A percentile compares a stretch with the other conserved stretches of the same genome.
These are phyloP conservation scores for Ustilago nuda DNA, from an alignment of 1,284 basidiomycete genomes.

Conservation along the genomic window DNA sequence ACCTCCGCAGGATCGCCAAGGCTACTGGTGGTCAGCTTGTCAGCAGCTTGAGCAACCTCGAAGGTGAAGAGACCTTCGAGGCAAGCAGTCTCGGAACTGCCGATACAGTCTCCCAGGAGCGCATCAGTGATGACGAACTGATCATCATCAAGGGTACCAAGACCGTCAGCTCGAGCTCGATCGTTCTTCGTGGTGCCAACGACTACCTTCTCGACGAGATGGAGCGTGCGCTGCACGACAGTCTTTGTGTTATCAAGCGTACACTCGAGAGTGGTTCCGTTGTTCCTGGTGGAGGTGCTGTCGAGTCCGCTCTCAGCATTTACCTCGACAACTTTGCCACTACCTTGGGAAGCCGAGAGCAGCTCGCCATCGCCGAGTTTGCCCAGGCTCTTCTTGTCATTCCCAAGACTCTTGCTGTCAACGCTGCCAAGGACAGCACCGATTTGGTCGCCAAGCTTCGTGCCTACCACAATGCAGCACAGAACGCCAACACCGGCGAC, in stretches of 20 bases:
- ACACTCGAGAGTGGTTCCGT: conserved; percentile 95
- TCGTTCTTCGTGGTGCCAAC: conserved; percentile 95
- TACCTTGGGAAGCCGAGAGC: conserved; percentile 91
- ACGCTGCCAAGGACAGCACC: conserved; percentile 98
- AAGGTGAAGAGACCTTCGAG: conserved; percentile 98
- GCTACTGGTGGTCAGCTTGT: conserved; percentile 95
- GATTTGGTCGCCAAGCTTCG: conserved; percentile 96
- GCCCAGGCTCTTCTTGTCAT: conserved; percentile 92
- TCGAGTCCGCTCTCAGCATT: conserved; percentile 95
- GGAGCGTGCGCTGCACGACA: conserved; percentile 96
- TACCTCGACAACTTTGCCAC: conserved; percentile 99
- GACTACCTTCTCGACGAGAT: conserved; percentile 99
- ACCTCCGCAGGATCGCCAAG: conserved; percentile 94
- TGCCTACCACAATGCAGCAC: conserved; percentile 94
- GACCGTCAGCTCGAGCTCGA: conserved; percentile 90
- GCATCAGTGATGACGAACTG: conserved; percentile 97
- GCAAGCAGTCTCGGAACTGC: conserved; percentile 87
- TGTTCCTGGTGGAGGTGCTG: conserved; percentile 96
- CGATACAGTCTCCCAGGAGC: conserved; percentile 95
- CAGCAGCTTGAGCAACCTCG: conserved; percentile 92
- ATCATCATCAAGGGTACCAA: conserved; percentile 98
- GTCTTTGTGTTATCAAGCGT: conserved; percentile 93
- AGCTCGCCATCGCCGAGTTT: conserved; percentile 98
- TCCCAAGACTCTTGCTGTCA: conserved; percentile 93
- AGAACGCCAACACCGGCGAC: conserved; percentile 84